Evolutionary conservation across 306 rosid genomes (phyloP), one percentile per base, ranked within the genome.

Genomic region (Vigna angularis): DNA sequence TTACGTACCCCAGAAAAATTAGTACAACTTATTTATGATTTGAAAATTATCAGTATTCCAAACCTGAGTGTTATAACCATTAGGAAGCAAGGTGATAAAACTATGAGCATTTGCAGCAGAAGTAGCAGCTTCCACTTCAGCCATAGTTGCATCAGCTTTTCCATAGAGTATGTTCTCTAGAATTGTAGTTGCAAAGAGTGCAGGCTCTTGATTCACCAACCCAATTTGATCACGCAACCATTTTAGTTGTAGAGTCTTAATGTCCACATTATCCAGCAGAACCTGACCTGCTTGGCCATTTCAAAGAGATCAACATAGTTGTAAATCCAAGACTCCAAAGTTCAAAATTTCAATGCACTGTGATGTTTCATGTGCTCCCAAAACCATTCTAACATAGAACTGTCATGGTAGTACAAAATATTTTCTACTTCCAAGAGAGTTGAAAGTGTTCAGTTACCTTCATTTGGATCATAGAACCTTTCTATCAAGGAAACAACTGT

Each of bases 191-290:
- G 99, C 99, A 77, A 96, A 96, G 14, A 96, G 90, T 4, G 99
- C 99, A 20, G 99, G 99, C 67, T 96, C 99, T 79, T 96, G 99
- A 85, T 96, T 96, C 89, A 96, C 99, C 73, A 96, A 76, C 36
- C 98, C 99, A 4, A 96, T 93, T 82, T 96, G 99, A 88, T 90
- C 97, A 0, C 99, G 93, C 3, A 96, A 82, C 99, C 99, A 93
- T 85, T 80, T 92, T 55, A 96, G 77, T 77, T 96, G 93, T 47
- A 96, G 85, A 1, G 96, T 91, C 82, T 83, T 91, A 18, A 96
- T 93, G 87, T 96, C 94, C 74, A 93, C 94, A 63, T 85, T 89
- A 77, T 93, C 99, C 10, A 96, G 75, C 65, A 96, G 81, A 81
- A 93, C 94, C 70, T 86, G 93, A 74, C 99, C 99, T 96, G 99